A percentile compares a stretch with the other conserved stretches of the same genome.
phyloP scores from a whole-genome alignment of 345 rosid genomes.

The Ricinus communis region DNA sequence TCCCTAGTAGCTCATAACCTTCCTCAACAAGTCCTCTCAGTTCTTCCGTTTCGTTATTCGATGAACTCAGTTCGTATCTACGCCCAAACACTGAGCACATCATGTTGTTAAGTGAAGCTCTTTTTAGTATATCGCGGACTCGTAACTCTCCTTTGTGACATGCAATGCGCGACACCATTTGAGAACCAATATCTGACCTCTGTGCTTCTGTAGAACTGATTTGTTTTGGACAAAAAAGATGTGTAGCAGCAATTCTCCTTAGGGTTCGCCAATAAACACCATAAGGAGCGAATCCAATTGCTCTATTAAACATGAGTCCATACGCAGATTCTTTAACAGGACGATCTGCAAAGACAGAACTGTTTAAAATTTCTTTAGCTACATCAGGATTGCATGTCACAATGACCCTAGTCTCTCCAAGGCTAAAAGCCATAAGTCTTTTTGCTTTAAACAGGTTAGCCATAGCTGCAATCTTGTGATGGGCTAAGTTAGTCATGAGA shows the following conservation, averaged over 20 bases:
- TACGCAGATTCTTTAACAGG: slow-evolving; percentile 56
- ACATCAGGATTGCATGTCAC: slow-evolving; percentile 46
- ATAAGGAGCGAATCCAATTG: slow-evolving; percentile 60
- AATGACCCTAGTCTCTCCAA: slow-evolving; percentile 43
- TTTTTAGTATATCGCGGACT: slow-evolving; percentile 36
- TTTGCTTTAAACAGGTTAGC: slow-evolving; percentile 31
- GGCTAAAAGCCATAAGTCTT: slow-evolving; percentile 53
- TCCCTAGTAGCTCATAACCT: slow-evolving; percentile 52
- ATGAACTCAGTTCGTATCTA: slow-evolving; percentile 23
- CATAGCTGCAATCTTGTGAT: slow-evolving; percentile 45
- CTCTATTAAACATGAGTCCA: slow-evolving; percentile 47
- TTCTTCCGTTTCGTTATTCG: slow-evolving; percentile 29
- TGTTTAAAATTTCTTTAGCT: slow-evolving; percentile 51
- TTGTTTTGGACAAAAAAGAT: slow-evolving; percentile 53
- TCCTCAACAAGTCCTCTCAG: slow-evolving; percentile 44
- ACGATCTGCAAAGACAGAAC: slow-evolving; percentile 52
- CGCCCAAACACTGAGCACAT: slow-evolving; percentile 55
- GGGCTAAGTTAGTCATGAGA: slow-evolving; percentile 51
- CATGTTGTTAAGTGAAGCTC: slow-evolving; percentile 57
- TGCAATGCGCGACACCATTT: slow-evolving; percentile 37
- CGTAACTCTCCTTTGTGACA: slow-evolving; percentile 10
- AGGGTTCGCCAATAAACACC: slow-evolving; percentile 54
- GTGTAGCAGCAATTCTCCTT: slow-evolving; percentile 47
- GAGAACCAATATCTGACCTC: slow-evolving; percentile 35
- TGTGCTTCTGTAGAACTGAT: slow-evolving; percentile 34